Conservation (phyloP, 2,329 filamentous ascomycete species). For the Drechslera avenae region DNA sequence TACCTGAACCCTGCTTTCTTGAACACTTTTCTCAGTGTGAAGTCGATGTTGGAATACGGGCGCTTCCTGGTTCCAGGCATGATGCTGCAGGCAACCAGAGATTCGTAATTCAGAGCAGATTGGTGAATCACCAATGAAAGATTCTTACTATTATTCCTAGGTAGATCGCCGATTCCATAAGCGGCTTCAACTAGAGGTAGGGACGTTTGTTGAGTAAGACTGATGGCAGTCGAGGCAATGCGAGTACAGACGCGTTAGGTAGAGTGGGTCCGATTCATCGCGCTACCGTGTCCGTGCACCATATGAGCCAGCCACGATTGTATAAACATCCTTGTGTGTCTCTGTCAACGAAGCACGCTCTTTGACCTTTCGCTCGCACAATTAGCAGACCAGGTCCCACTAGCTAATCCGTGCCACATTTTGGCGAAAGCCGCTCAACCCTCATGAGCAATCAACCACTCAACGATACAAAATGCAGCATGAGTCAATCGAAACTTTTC, state of each 20-base stretch:
- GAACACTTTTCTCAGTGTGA: slow-evolving; percentile 75
- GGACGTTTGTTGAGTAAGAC: slow-evolving; percentile 6
- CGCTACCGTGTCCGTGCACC: slow-evolving; percentile 33
- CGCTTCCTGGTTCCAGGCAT: slow-evolving; percentile 42
- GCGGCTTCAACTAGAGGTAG: not conserved
- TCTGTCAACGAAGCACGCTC: no score
- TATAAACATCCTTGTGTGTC: no score
- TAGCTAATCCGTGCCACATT: no score
- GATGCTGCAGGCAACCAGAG: slow-evolving; percentile 1
- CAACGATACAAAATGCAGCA: no score
- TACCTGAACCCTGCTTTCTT: slow-evolving; percentile 75
- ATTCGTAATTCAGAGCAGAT: not conserved
- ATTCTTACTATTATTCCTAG: not conserved
- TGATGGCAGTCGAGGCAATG: not conserved
- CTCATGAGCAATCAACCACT: no score
- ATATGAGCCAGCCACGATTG: no score
- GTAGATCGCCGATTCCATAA: not conserved
- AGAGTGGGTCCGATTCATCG: slow-evolving; percentile 4
- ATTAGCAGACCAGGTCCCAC: no score
- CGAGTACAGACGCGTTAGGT: not conserved
- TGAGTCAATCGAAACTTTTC: no score
- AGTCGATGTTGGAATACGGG: slow-evolving; percentile 66
- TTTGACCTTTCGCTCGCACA: no score
- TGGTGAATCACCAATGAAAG: not conserved
- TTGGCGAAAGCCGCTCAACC: no score